These are phyloP conservation scores for Mycena epipterygia DNA, from an alignment of 768 basidiomycete species.

Conservation along the genomic window DNA sequence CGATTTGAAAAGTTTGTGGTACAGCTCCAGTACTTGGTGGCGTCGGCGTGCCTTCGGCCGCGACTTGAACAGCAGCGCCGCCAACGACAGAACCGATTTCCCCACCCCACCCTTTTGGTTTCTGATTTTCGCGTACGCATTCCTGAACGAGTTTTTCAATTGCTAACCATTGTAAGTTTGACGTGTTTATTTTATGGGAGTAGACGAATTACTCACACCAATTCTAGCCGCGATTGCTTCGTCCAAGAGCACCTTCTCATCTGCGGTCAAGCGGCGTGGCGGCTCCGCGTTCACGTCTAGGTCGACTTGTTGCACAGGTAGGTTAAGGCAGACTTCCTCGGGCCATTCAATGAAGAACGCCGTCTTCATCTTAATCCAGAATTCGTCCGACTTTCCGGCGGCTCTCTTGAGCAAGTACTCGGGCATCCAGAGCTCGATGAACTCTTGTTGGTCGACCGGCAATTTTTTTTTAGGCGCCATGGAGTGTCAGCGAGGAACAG, in stretches of 20 bases:
- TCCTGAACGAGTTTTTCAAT: not conserved
- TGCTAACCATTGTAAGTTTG: not conserved
- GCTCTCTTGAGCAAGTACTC: slow-evolving; percentile 3
- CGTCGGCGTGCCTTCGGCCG: not conserved
- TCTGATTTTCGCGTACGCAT: not conserved
- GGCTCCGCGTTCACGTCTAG: not conserved
- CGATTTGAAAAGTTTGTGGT: not conserved
- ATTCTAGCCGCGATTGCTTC: not conserved
- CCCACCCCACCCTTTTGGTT: not conserved
- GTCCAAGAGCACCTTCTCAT: not conserved
- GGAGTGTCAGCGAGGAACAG: not conserved
- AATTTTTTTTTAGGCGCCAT: not conserved
- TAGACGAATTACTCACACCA: not conserved
- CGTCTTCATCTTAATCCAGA: not conserved
- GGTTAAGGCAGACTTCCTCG: not conserved
- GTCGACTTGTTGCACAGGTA: not conserved
- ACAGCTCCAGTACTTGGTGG: slow-evolving; percentile 21
- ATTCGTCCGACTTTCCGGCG: not conserved
- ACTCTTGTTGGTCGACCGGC: not conserved
- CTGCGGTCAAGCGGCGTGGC: not conserved
- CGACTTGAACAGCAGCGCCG: not conserved
- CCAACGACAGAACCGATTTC: not conserved
- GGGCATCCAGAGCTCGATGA: slow-evolving; percentile 1
- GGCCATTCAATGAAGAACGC: not conserved
- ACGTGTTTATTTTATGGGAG: not conserved